phyloP scores from a whole-genome alignment of 305 asterid genomes.

The Lippia alba region DNA sequence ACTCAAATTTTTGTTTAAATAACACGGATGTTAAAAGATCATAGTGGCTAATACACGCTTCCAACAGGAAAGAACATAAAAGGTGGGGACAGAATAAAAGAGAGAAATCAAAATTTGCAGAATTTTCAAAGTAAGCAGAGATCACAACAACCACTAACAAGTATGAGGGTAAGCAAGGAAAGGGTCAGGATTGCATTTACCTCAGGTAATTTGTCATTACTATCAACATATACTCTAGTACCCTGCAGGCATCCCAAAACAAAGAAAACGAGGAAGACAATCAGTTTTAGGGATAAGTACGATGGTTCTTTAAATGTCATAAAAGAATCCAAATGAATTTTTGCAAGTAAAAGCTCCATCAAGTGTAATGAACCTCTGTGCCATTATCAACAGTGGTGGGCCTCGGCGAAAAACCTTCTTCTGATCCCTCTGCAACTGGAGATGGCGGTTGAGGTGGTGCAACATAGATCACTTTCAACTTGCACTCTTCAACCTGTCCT shows the following conservation, averaged over 20 bases:
- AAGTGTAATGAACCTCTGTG: conserved; percentile 42
- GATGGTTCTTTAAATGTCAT: not conserved
- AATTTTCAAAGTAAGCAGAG: not conserved
- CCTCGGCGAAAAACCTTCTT: conserved; percentile 75
- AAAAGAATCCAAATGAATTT: conserved; percentile 5
- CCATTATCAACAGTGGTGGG: conserved; percentile 47
- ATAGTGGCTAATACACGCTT: not conserved
- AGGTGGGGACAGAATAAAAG: not conserved
- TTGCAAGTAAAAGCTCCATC: not conserved
- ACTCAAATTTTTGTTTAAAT: conserved; percentile 9
- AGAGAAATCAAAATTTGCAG: not conserved
- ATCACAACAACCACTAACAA: not conserved
- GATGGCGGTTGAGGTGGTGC: conserved; percentile 85
- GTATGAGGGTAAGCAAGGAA: not conserved
- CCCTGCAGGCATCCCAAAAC: conserved; percentile 35
- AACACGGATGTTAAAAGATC: not conserved
- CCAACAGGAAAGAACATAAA: not conserved
- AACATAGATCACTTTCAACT: conserved; percentile 72
- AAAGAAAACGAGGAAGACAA: not conserved
- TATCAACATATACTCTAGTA: conserved; percentile 41
- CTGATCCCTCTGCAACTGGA: conserved; percentile 82
- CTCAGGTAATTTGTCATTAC: conserved; percentile 52
- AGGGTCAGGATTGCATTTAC: conserved; percentile 35
- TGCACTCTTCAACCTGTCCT: conserved; percentile 78
- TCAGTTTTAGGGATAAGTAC: not conserved